Evolutionary conservation across 495 filamentous ascomycete species (phyloP).

Genomic region (Pyrenula aspistea): DNA sequence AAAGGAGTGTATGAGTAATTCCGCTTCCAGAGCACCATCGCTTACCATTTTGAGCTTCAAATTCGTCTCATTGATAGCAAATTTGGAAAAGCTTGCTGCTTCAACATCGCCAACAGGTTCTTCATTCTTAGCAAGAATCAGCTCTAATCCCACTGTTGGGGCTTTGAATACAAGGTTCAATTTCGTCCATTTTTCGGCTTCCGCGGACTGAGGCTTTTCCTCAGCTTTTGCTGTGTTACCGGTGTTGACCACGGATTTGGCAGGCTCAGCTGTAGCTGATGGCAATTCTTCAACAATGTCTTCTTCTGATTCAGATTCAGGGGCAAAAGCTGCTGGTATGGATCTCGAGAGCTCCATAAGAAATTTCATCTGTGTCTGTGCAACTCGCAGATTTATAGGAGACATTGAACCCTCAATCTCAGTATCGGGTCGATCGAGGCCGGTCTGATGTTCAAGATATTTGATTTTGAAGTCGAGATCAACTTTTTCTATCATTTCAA

Average conservation of each 20-base stretch:
- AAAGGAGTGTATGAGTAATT: constrained; percentile 87
- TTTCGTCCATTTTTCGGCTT: constrained; percentile 71
- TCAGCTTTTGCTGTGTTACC: constrained; percentile 14
- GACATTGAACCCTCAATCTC: constrained; percentile 88
- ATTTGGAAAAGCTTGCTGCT: constrained; percentile 76
- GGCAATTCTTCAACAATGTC: constrained; percentile 54
- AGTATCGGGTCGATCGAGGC: constrained; percentile 72
- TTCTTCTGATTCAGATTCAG: constrained; percentile 60
- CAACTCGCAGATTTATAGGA: constrained; percentile 78
- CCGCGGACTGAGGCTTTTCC: constrained; percentile 21
- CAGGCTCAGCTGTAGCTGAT: constrained; percentile 37
- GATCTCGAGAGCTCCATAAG: constrained; percentile 72
- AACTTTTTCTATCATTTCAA: constrained; percentile 93
- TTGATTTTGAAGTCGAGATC: constrained; percentile 86
- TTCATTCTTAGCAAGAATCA: constrained; percentile 64
- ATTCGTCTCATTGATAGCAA: constrained; percentile 83
- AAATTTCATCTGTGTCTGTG: constrained; percentile 83
- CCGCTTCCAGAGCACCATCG: constrained; percentile 84
- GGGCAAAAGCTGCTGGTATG: constrained; percentile 75
- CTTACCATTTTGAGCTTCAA: constrained; percentile 92
- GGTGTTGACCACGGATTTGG: constrained; percentile 22
- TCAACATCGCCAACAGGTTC: constrained; percentile 68
- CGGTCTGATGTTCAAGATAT: constrained; percentile 71
- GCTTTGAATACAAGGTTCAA: constrained; percentile 89
- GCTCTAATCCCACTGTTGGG: constrained; percentile 73